Evolutionary conservation across 495 filamentous ascomycete species (phyloP).

Genomic region (Geoglossum glabrum): DNA sequence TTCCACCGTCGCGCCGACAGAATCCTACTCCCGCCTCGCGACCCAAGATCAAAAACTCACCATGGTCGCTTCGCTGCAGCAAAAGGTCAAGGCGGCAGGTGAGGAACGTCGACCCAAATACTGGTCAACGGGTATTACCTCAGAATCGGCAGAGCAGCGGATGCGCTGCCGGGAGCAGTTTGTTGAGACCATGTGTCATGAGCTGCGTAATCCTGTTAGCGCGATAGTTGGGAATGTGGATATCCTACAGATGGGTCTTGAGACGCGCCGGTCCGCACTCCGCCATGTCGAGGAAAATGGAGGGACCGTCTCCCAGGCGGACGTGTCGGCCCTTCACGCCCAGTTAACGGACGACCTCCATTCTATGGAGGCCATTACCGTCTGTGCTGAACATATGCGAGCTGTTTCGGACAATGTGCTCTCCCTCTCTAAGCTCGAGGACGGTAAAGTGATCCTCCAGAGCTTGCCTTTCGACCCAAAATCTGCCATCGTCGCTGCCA

Average conservation of each 20-base stretch:
- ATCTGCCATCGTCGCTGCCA: constrained; percentile 39
- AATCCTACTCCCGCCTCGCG: constrained; percentile 10
- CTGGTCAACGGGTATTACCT: background rate
- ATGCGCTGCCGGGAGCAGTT: constrained; percentile 50
- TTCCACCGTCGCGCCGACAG: constrained; percentile 12
- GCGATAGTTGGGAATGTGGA: constrained; percentile 28
- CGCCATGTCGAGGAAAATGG: background rate
- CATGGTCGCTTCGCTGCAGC: background rate
- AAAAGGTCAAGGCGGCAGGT: background rate
- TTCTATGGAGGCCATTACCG: constrained; percentile 52
- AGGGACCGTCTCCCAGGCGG: constrained; percentile 21
- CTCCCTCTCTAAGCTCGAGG: constrained; percentile 68
- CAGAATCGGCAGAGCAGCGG: background rate
- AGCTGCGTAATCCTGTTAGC: constrained; percentile 68
- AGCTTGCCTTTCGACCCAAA: constrained; percentile 48
- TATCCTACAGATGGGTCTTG: background rate
- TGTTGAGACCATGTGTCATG: constrained; percentile 76
- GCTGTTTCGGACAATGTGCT: constrained; percentile 65
- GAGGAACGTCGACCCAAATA: background rate
- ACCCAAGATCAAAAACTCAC: background rate
- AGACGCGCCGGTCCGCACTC: background rate
- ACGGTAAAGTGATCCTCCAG: constrained; percentile 44
- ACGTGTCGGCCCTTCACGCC: constrained; percentile 18
- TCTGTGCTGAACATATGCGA: constrained; percentile 61
- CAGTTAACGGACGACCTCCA: constrained; percentile 41